Conservation (phyloP, 768 basidiomycete genomes). For the Rubroboletus satanas region DNA sequence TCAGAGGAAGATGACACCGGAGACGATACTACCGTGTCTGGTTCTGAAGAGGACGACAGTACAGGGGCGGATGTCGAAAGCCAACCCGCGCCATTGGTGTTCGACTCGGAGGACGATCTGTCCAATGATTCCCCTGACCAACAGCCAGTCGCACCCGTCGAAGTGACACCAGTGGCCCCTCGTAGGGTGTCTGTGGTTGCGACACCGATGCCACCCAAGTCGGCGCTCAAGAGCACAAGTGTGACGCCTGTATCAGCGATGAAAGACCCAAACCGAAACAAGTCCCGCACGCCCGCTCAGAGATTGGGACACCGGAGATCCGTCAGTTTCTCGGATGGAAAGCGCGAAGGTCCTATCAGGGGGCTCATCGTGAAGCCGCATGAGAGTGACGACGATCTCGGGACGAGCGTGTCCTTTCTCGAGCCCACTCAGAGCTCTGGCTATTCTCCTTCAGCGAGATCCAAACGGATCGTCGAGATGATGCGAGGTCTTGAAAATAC, state of each 20-base stretch:
- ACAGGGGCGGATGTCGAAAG: constrained; percentile 6
- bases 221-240: constrained; percentile 41
- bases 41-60: constrained; percentile 27
- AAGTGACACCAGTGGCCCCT: constrained; percentile 21
- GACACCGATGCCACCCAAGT: constrained; percentile 35
- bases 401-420: constrained; percentile 16
- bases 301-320: constrained; percentile 61
- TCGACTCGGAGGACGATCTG: constrained; percentile 40
- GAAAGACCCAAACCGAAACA: constrained; percentile 48
- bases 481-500: constrained; percentile 68
- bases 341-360: constrained; percentile 80
- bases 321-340: constrained; percentile 97
- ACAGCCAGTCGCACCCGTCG: neutral
- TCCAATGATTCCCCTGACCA: constrained; percentile 15
- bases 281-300: constrained; percentile 53
- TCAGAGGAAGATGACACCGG: constrained; percentile 31
- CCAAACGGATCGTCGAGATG: constrained; percentile 79
- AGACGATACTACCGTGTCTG: constrained; percentile 40
- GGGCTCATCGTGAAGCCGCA: constrained; percentile 45
- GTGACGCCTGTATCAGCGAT: constrained; percentile 57
- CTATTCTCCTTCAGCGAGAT: constrained; percentile 59
- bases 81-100: constrained; percentile 4
- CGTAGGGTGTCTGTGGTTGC: constrained; percentile 9
- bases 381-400: constrained; percentile 36
- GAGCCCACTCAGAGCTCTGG: constrained; percentile 20